Evolutionary conservation across 306 rosid species (phyloP), one percentile per base, ranked within the genome.

Genomic region (Cucurbita pepo): DNA sequence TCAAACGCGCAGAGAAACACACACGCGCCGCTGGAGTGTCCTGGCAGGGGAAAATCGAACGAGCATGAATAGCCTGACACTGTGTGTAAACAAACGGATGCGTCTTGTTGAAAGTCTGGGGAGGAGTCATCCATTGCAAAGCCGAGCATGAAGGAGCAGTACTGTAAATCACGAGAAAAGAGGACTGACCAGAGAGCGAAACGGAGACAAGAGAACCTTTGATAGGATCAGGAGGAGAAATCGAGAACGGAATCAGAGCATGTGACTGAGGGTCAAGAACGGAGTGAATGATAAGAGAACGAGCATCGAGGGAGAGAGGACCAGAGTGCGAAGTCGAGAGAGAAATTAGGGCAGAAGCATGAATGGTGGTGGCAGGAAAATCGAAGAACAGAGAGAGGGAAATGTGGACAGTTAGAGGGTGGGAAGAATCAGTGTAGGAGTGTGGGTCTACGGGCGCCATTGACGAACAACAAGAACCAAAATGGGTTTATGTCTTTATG

Each of bases 401-500:
- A 37, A 87, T 61, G 85, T 88, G 84, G 8, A 78, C 72, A 0
- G 90, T 83, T 37, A 76, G 60, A 8, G 97, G 81, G 56, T 94
- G 84, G 8, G 84, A 47, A 0, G 92, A 86, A 56, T 94, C 92
- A 0, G 97, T 84, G 86, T 82, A 94, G 1, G 99, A 94, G 85
- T 90, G 99, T 5, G 99, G 99, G 36, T 94, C 99, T 5, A 94
- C 15, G 0, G 89, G 87, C 30, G 95, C 95, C 99, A 94, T 93
- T 75, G 81, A 12, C 5, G 75, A 62, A 67, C 19, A 48, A 34
- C 19, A 48, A 58, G 43, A 67, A 67, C 12, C 5, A 25, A 22
- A 25, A 47, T 44, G 56, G 72, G 53, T 45, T 22, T 48, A 45
- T 44, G 56, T 56, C 37, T 45, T 13, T 48, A 25, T 7, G 41